Percentiles rank a stretch among this genome's conserved stretches.
Conservation (phyloP, 2,329 filamentous ascomycete genomes). For the Colletotrichum kahawae region DNA sequence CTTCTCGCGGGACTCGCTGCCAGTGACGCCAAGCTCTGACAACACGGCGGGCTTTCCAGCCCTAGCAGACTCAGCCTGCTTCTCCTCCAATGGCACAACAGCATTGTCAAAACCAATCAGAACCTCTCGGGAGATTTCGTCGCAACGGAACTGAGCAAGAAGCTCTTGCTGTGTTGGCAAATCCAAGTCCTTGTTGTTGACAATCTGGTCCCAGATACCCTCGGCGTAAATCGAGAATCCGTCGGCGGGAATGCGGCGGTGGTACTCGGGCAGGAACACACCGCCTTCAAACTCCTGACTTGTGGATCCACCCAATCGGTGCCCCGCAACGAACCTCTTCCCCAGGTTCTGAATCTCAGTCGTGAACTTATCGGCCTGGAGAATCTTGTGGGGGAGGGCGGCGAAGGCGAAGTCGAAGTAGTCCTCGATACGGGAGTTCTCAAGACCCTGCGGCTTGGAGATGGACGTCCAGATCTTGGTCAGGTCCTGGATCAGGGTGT, state of each 20-base stretch:
- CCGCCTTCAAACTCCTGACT: conserved; percentile 76
- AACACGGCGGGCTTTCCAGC: conserved; percentile 78
- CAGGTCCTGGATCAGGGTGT: conserved; percentile 89
- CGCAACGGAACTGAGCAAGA: conserved; percentile 94
- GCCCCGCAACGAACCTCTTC: conserved; percentile 81
- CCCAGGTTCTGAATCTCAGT: conserved; percentile 81
- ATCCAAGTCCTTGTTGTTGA: conserved; percentile 97
- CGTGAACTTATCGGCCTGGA: conserved; percentile 91
- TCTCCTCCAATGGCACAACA: conserved; percentile 85
- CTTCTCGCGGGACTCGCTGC: conserved; percentile 73
- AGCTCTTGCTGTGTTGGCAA: conserved; percentile 96
- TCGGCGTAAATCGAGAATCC: conserved; percentile 95
- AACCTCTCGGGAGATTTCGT: conserved; percentile 93
- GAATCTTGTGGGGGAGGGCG: conserved; percentile 93
- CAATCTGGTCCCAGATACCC: conserved; percentile 97
- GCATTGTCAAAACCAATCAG: conserved; percentile 80
- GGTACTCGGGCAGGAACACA: conserved; percentile 92
- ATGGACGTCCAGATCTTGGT: conserved; percentile 91
- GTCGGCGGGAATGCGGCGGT: conserved; percentile 93
- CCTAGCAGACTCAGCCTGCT: conserved; percentile 76
- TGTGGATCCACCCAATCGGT: conserved; percentile 69
- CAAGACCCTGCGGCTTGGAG: conserved; percentile 87
- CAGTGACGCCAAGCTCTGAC: conserved; percentile 73
- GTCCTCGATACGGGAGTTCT: conserved; percentile 88
- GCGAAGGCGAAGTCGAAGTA: conserved; percentile 99